Percentiles rank a stretch among this genome's conserved stretches.
phyloP scores from a whole-genome alignment of 345 rosid genomes.

The Odontarrhena argentea region DNA sequence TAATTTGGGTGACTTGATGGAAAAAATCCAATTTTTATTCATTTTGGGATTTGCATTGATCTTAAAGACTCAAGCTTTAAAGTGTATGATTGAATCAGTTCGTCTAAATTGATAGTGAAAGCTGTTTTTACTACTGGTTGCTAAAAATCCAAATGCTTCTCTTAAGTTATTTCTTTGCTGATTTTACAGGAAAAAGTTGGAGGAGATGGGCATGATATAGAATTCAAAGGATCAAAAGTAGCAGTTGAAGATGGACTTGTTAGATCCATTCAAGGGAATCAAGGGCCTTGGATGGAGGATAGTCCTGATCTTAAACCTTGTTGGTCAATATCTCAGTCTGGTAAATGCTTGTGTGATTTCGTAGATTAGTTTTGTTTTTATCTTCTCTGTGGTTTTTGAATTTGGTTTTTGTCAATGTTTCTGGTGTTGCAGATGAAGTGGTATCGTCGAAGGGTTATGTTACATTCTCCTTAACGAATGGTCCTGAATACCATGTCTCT shows the following conservation, averaged over 20 bases:
- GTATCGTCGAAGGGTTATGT: conserved; percentile 67
- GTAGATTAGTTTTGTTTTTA: not conserved
- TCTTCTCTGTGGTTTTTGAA: not conserved
- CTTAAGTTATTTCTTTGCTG: not conserved
- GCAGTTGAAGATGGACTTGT: conserved; percentile 55
- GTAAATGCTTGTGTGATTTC: conserved; percentile 34
- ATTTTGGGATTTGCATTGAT: conserved; percentile 13
- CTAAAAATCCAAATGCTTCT: conserved; percentile 15
- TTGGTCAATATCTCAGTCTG: conserved; percentile 64
- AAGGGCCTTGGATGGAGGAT: conserved; percentile 84
- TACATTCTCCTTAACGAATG: conserved; percentile 90
- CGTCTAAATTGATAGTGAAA: conserved; percentile 14
- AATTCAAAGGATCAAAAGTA: conserved; percentile 53
- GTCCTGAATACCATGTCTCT: conserved; percentile 98
- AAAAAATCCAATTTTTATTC: not conserved
- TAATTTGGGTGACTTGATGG: not conserved
- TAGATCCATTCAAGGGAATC: conserved; percentile 41
- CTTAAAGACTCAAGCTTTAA: conserved; percentile 33
- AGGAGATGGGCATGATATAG: conserved; percentile 63
- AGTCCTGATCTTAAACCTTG: conserved; percentile 62
- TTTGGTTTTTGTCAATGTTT: conserved; percentile 10
- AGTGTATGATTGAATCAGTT: not conserved
- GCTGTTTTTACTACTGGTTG: conserved; percentile 12
- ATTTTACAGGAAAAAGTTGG: conserved; percentile 60
- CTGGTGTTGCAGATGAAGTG: conserved; percentile 36